A percentile compares a stretch with the other conserved stretches of the same genome.
phyloP scores from a whole-genome alignment of 2,329 filamentous ascomycete genomes.

The Cytospora leucostoma region DNA sequence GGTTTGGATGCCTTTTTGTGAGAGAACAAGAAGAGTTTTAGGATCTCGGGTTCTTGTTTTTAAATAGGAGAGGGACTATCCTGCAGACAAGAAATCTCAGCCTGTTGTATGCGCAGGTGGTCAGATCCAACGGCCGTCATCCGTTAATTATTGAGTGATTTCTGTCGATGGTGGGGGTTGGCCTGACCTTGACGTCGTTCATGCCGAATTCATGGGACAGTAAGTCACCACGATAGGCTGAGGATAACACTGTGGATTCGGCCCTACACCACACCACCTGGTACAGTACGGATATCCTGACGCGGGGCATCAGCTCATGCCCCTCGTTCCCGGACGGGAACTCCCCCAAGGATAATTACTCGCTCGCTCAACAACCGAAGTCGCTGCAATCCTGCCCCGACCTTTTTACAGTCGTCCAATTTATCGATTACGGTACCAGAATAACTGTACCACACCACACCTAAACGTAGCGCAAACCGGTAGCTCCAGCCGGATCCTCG shows the following conservation, averaged over 20 bases:
- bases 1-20: constrained; percentile 1
- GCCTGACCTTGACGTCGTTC: constrained; percentile 18
- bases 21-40: background rate
- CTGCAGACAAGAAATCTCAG: constrained; percentile 8
- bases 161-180: constrained; percentile 26
- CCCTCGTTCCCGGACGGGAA: constrained; percentile 3
- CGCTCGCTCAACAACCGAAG: constrained; percentile 19
- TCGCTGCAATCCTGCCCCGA: constrained; percentile 2
- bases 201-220: constrained; percentile 3
- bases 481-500: too few species aligned
- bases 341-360: constrained; percentile 16
- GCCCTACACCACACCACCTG: background rate
- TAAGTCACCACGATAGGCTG: constrained; percentile 1
- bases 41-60: constrained; percentile 9
- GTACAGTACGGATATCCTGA: background rate
- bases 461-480: too few species aligned
- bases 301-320: constrained; percentile 25
- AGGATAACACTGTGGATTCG: constrained; percentile 4
- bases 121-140: constrained; percentile 19
- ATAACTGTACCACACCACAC: too few species aligned
- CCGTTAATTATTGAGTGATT: constrained; percentile 27
- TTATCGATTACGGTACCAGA: background rate
- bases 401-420: background rate
- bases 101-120: constrained; percentile 1
- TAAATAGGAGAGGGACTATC: constrained; percentile 19